Evolutionary conservation across 768 basidiomycete species (phyloP).

Genomic region (Botryobasidium botryosum): DNA sequence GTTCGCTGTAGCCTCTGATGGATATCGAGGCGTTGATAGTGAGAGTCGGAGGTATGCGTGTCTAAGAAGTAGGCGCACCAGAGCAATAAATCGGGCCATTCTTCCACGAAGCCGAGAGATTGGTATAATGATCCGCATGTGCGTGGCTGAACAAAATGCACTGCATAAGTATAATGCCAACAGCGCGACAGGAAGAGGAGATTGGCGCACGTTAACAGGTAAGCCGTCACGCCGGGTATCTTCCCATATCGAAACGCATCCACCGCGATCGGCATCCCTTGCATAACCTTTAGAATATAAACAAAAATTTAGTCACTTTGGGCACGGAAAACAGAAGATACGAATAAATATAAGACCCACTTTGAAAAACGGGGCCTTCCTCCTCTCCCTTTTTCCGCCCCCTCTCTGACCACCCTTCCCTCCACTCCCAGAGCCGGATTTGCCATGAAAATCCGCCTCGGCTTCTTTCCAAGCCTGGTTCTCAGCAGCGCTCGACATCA

Average conservation of each 20-base stretch:
- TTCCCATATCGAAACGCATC: conserved; percentile 92
- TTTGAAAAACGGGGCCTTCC: conserved; percentile 91
- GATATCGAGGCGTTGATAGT: conserved; percentile 3
- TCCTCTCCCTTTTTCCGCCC: conserved; percentile 26
- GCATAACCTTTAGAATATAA: conserved; percentile 34
- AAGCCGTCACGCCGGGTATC: conserved; percentile 78
- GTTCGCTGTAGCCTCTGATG: conserved; percentile 62
- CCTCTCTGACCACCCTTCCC: conserved; percentile 13
- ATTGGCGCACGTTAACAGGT: conserved; percentile 65
- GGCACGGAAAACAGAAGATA: background rate
- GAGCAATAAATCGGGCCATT: conserved; percentile 95
- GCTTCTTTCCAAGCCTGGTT: conserved; percentile 77
- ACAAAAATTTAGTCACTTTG: too few species aligned
- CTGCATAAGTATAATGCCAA: background rate
- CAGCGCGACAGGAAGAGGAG: background rate
- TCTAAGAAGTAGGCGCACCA: conserved; percentile 16
- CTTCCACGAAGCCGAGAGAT: conserved; percentile 73
- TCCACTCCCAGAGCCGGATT: conserved; percentile 25
- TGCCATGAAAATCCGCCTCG: conserved; percentile 31
- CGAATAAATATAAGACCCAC: conserved; percentile 21
- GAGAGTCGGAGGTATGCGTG: background rate
- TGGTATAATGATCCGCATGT: conserved; percentile 95
- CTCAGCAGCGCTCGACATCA: conserved; percentile 81
- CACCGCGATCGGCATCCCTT: conserved; percentile 96
- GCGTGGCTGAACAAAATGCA: conserved; percentile 51